Evolutionary conservation across 2,329 filamentous ascomycete genomes (phyloP).

Genomic region (Colletotrichum sp.): DNA sequence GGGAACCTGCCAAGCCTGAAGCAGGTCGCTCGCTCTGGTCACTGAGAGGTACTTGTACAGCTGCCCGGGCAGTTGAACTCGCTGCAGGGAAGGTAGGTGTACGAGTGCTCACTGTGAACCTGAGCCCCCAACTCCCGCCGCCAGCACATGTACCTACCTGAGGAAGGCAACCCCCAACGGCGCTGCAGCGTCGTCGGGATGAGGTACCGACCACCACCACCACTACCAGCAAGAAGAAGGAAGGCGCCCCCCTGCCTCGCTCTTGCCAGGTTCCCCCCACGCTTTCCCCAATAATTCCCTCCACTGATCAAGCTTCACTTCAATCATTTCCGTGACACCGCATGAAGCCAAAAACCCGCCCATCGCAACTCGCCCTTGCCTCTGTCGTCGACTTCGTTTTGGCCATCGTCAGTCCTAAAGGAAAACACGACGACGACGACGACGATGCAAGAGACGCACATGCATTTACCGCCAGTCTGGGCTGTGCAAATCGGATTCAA

Average conservation of each 20-base stretch:
- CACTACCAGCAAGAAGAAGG: background rate
- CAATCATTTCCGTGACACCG: slow-evolving; percentile 13
- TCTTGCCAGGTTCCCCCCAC: slow-evolving; percentile 13
- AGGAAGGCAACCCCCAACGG: background rate
- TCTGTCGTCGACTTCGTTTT: background rate
- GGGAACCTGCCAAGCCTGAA: slow-evolving; percentile 8
- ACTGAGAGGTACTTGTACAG: background rate
- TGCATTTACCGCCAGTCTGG: background rate
- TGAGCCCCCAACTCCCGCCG: background rate
- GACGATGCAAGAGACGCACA: background rate
- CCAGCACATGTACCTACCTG: background rate
- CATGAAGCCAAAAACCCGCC: slow-evolving; percentile 1
- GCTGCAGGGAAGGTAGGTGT: background rate
- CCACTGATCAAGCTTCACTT: slow-evolving; percentile 16
- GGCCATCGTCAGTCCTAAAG: background rate
- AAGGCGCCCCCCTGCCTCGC: background rate
- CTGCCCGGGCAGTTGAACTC: background rate
- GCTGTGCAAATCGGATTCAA: background rate
- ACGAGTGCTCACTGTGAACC: background rate
- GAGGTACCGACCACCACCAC: background rate
- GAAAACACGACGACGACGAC: no score
- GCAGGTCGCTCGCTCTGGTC: background rate
- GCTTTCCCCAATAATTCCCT: slow-evolving; percentile 5
- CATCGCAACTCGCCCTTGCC: background rate
- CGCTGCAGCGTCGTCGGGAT: background rate